These are phyloP conservation scores for Prunus yedoensis DNA, from an alignment of 331 rosid species.

Conservation along the genomic window DNA sequence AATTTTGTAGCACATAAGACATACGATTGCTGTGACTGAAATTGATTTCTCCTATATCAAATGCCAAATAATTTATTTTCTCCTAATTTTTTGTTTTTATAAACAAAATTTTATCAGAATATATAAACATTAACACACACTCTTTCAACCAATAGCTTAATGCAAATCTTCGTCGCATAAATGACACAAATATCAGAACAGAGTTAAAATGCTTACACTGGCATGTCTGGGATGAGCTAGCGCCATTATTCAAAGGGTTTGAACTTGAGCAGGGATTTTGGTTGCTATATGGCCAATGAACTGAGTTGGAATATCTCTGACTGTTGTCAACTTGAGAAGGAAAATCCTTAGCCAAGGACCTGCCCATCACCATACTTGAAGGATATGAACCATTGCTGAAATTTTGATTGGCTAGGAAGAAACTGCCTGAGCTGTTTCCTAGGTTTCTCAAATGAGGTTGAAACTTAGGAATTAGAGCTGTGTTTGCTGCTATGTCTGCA, in stretches of 20 bases:
- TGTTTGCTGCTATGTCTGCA: slow-evolving; percentile 40
- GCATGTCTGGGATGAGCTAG: slow-evolving; percentile 39
- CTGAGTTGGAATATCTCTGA: slow-evolving; percentile 18
- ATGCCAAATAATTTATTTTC: no score
- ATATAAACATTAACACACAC: background rate
- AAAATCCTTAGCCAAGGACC: slow-evolving; percentile 28
- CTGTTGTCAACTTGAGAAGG: slow-evolving; percentile 35
- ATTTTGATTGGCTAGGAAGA: slow-evolving; percentile 17
- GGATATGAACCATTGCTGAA: slow-evolving; percentile 25
- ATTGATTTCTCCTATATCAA: no score
- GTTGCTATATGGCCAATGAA: slow-evolving; percentile 33
- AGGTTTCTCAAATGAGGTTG: slow-evolving; percentile 26
- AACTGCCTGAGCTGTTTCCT: slow-evolving; percentile 23
- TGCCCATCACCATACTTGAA: slow-evolving; percentile 17
- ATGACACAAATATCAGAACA: background rate
- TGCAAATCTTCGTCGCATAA: background rate
- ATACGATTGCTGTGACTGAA: no score
- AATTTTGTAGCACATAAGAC: no score
- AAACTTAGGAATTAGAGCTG: slow-evolving; percentile 39
- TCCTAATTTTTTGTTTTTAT: no score
- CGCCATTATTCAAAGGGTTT: slow-evolving; percentile 31
- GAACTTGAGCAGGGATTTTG: slow-evolving; percentile 39
- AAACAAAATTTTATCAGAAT: background rate
- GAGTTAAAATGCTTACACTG: slow-evolving; percentile 42
- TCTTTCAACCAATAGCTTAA: no score